phyloP scores from a whole-genome alignment of 768 basidiomycete species.

The Boletus huronensis region DNA sequence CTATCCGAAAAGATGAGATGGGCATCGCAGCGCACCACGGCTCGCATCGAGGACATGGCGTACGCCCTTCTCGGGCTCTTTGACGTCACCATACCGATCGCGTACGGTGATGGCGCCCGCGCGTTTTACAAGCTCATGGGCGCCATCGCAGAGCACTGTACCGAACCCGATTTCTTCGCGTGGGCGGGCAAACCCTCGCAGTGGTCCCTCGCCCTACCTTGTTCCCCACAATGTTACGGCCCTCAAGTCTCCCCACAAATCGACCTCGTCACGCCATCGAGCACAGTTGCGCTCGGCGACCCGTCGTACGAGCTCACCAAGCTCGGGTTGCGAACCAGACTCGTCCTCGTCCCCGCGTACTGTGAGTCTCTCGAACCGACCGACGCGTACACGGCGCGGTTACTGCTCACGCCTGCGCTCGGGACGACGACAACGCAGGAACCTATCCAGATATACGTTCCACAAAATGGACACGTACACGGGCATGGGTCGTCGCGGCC shows the following conservation, averaged over 20 bases:
- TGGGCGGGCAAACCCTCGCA: conserved; percentile 22
- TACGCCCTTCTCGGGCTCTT: conserved; percentile 26
- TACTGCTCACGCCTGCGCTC: conserved; percentile 20
- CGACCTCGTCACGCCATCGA: conserved; percentile 6
- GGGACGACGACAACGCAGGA: conserved; percentile 12
- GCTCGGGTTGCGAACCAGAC: conserved; percentile 16
- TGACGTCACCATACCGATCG: conserved; percentile 19
- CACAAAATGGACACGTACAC: not conserved
- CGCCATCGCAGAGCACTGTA: conserved; percentile 15
- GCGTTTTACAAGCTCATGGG: conserved; percentile 22
- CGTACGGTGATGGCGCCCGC: conserved; percentile 23
- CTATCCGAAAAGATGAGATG: conserved; percentile 26
- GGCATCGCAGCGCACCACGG: conserved; percentile 21
- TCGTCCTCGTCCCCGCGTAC: conserved; percentile 21
- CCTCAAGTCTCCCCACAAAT: conserved; percentile 2
- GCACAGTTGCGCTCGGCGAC: conserved; percentile 11
- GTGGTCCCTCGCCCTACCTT: conserved; percentile 24
- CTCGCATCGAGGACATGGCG: conserved; percentile 23
- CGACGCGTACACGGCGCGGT: conserved; percentile 11
- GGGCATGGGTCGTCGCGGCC: not conserved
- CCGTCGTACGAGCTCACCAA: conserved; percentile 24
- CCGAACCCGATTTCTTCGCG: conserved; percentile 21
- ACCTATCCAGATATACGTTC: conserved; percentile 17
- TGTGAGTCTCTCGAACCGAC: conserved; percentile 19
- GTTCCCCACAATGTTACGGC: conserved; percentile 20